A percentile compares a stretch with the other conserved stretches of the same genome.
phyloP scores from a whole-genome alignment of 2,329 filamentous ascomycete species.

The Neopestalotiopsis sp. region DNA sequence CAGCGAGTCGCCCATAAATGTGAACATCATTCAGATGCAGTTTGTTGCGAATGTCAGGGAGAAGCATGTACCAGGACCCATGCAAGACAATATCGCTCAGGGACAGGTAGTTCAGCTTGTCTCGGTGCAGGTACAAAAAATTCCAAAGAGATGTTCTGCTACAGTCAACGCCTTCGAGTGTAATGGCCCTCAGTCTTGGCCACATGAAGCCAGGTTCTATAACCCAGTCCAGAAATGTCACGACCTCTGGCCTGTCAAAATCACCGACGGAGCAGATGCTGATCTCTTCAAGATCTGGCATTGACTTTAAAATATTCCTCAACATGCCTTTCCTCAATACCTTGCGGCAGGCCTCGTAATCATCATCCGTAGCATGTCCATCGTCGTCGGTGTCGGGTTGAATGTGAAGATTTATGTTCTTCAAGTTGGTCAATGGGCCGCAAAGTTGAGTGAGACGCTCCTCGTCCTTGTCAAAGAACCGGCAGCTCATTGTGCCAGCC shows the following conservation, averaged over 20 bases:
- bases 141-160: neutral
- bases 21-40: neutral
- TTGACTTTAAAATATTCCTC: neutral
- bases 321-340: neutral
- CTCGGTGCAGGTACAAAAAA: conserved; percentile 1
- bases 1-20: neutral
- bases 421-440: neutral
- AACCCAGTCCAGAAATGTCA: neutral
- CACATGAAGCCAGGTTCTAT: neutral
- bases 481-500: neutral
- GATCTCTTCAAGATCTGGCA: neutral
- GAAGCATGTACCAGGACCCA: conserved; percentile 2
- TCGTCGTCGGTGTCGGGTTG: neutral
- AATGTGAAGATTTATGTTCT: neutral
- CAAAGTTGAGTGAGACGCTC: neutral
- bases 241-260: neutral
- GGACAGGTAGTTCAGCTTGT: neutral
- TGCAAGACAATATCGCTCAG: neutral
- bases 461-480: neutral
- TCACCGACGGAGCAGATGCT: neutral
- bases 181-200: neutral
- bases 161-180: neutral
- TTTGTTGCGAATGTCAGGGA: neutral
- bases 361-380: too few species aligned
- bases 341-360: too few species aligned